These are phyloP conservation scores for Aureobasidium lini DNA, from an alignment of 2,329 filamentous ascomycete genomes.

Conservation along the genomic window DNA sequence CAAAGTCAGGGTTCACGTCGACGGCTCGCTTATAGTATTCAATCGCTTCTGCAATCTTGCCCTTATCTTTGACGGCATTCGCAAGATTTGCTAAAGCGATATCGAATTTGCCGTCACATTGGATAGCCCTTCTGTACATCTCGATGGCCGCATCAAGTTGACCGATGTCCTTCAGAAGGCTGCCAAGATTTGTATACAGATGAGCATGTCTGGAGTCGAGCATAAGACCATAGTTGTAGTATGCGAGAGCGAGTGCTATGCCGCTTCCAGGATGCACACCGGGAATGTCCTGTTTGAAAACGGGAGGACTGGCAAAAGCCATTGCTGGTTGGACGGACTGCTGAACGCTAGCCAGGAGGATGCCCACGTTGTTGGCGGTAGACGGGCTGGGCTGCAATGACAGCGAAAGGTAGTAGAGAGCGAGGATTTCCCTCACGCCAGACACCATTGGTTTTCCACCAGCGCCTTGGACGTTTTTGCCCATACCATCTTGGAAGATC, in stretches of 20 bases:
- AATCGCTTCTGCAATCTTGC: conserved; percentile 86
- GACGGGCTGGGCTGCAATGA: conserved; percentile 94
- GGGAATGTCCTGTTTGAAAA: conserved; percentile 47
- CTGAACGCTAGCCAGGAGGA: conserved; percentile 89
- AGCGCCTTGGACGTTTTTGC: conserved; percentile 51
- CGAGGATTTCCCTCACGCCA: conserved; percentile 84
- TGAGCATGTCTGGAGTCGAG: conserved; percentile 88
- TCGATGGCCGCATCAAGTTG: conserved; percentile 84
- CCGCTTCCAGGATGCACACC: conserved; percentile 82
- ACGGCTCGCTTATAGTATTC: conserved; percentile 86
- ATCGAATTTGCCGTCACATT: conserved; percentile 89
- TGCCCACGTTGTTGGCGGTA: conserved; percentile 96
- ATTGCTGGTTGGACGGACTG: conserved; percentile 45
- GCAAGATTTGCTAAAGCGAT: conserved; percentile 94
- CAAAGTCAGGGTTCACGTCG: conserved; percentile 85
- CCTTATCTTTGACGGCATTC: conserved; percentile 96
- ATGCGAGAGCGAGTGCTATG: conserved; percentile 77
- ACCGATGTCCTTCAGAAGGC: conserved; percentile 90
- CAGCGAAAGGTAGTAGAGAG: conserved; percentile 89
- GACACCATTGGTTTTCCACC: conserved; percentile 43
- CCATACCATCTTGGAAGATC: conserved; percentile 95
- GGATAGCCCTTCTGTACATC: conserved; percentile 94
- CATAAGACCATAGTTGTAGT: conserved; percentile 89
- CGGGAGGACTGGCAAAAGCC: conserved; percentile 28
- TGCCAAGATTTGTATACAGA: conserved; percentile 92